Base-by-base conservation (phyloP, 495 filamentous ascomycete genomes). In the Hyaloscypha variabilis region DNA sequence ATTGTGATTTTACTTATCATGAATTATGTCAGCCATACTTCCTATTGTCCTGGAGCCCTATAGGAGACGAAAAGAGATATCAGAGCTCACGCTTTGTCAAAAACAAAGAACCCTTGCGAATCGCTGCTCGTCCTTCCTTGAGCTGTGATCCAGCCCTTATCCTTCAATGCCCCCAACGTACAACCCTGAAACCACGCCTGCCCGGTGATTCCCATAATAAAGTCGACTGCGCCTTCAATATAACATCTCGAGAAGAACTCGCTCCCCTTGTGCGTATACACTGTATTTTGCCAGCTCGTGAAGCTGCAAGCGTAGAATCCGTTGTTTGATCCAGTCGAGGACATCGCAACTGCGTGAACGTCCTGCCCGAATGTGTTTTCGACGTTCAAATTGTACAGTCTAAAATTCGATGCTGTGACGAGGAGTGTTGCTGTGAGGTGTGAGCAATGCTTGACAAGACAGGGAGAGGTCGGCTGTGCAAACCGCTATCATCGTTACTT, bases 181-280 rank as follows among this genome's bases (percentile, higher is more conserved):
- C 63, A 65, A 10, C 63, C 63, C 25, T 65, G 83, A 68, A 89
- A 87, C 87, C 88, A 91, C 10, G 83, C 83, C 17, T 75, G 75
- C 11, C 82, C 83, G 17, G 75, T 73, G 71, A 86, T 83, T 4
- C 88, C 88, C 60, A 83, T 83, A 66, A 84, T 80, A 68, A 82
- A 84, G 69, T 84, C 82, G 25, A 78, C 76, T 6, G 79, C 77
- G 25, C 82, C 82, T 57, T 76, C 69, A 65, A 84, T 83, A 52
- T 75, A 72, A 69, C 71, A 78, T 19, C 76, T 75, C 25, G 67
- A 74, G 73, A 77, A 83, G 60, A 82, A 63, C 42, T 81, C 77
- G 50, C 69, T 64, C 23, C 81, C 82, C 13, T 68, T 76, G 51
- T 84, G 72, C 19, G 78, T 70, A 46, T 79, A 76, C 19, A 81